A percentile compares a stretch with the other conserved stretches of the same genome.
phyloP scores from a whole-genome alignment of 306 rosid genomes.

The Malus sylvestris region DNA sequence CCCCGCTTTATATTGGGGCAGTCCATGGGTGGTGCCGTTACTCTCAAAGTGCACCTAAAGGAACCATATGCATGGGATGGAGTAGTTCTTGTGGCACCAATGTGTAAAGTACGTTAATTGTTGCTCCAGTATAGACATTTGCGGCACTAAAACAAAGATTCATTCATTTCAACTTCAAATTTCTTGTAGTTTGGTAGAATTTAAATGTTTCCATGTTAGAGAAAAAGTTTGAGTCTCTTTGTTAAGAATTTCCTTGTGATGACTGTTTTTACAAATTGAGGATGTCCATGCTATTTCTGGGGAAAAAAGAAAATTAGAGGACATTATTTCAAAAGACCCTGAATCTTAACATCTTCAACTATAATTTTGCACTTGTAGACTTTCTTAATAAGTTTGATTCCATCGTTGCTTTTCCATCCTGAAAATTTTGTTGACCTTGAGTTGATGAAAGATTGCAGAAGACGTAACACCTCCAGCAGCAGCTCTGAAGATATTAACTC shows the following conservation, averaged over 20 bases:
- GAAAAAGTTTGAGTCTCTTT: neutral
- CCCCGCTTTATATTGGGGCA: slow-evolving; percentile 72
- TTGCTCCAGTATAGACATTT: neutral
- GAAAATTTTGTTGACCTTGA: slow-evolving; percentile 35
- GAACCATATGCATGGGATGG: slow-evolving; percentile 79
- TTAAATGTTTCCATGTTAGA: neutral
- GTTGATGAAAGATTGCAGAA: slow-evolving; percentile 67
- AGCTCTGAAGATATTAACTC: slow-evolving; percentile 42
- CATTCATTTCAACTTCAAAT: slow-evolving; percentile 1
- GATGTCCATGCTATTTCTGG: too few species aligned
- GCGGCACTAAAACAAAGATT: neutral
- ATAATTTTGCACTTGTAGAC: neutral
- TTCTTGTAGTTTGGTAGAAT: neutral
- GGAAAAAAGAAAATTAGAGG: too few species aligned
- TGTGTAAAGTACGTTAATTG: slow-evolving; percentile 73
- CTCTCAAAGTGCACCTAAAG: slow-evolving; percentile 78
- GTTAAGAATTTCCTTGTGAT: neutral
- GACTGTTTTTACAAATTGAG: neutral
- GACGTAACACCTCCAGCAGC: slow-evolving; percentile 60
- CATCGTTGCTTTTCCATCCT: neutral
- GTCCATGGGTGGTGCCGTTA: slow-evolving; percentile 94
- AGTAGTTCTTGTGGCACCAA: slow-evolving; percentile 82
- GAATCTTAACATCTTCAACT: neutral
- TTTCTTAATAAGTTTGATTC: neutral
- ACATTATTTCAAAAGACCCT: too few species aligned